phyloP scores from a whole-genome alignment of 139 green algal species.

The Choricystis sp. region DNA sequence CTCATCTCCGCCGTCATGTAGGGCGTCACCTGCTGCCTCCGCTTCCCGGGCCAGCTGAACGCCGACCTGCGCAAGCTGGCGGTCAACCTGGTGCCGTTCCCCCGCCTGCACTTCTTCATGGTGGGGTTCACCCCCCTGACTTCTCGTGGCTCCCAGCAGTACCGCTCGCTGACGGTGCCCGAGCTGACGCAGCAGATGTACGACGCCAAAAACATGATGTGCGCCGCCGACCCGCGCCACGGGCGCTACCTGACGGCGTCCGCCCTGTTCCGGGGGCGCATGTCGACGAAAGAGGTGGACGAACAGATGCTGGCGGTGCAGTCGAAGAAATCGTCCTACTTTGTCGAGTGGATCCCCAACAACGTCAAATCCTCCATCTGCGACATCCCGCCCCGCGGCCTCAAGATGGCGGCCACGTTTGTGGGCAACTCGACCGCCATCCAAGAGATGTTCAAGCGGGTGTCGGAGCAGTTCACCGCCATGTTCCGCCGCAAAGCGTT shows the following conservation, averaged over 20 bases:
- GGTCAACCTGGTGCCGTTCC: constrained; percentile 98
- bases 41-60: constrained; percentile 99
- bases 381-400: constrained; percentile 90
- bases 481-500: constrained; percentile 99
- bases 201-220: constrained; percentile 99
- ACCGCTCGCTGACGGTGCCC: constrained; percentile 88
- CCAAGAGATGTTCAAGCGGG: constrained; percentile 91
- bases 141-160: constrained; percentile 89
- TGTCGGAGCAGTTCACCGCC: constrained; percentile 94
- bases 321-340: constrained; percentile 99
- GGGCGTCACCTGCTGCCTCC: constrained; percentile 98
- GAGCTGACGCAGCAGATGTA: constrained; percentile 99
- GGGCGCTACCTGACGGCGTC: constrained; percentile 95
- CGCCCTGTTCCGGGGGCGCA: constrained; percentile 87
- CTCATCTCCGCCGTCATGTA: constrained; percentile 98
- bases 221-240: constrained; percentile 91
- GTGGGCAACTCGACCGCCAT: constrained; percentile 90
- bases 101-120: constrained; percentile 99
- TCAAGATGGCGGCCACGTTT: constrained; percentile 97
- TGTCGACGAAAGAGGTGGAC: constrained; percentile 97
- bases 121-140: constrained; percentile 95
- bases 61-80: constrained; percentile 97
- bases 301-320: constrained; percentile 99
- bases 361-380: constrained; percentile 94
- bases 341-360: constrained; percentile 99